Conservation (phyloP, 768 basidiomycete species). For the Rhizopogon salebrosus region DNA sequence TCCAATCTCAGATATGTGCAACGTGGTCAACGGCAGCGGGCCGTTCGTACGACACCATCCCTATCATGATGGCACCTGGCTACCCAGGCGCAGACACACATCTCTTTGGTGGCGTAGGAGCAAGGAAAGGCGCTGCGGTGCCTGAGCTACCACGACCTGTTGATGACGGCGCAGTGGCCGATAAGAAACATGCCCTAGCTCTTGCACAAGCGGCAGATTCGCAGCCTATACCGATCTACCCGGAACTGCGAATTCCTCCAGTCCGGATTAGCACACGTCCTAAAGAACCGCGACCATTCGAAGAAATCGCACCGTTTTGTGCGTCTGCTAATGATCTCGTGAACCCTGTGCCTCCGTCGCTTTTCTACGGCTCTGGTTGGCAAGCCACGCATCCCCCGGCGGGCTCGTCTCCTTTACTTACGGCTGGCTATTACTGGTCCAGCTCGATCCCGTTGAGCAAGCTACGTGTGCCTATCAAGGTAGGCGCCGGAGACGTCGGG, state of each 20-base stretch:
- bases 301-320: conserved; percentile 89
- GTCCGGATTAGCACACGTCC: conserved; percentile 70
- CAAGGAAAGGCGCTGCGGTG: conserved; percentile 64
- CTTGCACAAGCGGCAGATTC: conserved; percentile 6
- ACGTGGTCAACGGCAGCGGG: conserved; percentile 78
- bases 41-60: conserved; percentile 55
- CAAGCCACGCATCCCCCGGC: conserved; percentile 64
- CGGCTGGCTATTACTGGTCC: conserved; percentile 84
- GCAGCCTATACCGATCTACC: conserved; percentile 19
- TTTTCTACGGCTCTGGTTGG: conserved; percentile 96
- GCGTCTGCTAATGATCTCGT: conserved; percentile 97
- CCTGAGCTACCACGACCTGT: conserved; percentile 38
- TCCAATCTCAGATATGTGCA: conserved; percentile 84
- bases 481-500: conserved; percentile 88
- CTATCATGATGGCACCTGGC: conserved; percentile 34
- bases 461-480: conserved; percentile 77
- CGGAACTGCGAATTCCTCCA: conserved; percentile 51
- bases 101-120: conserved; percentile 82
- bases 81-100: conserved; percentile 37
- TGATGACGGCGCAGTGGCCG: conserved; percentile 27
- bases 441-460: conserved; percentile 80
- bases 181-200: conserved; percentile 15
- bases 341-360: conserved; percentile 90
- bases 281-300: conserved; percentile 47
- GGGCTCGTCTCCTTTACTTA: conserved; percentile 42